Base-by-base conservation (phyloP, 139 green algal genomes). In the Deuterostichococcus epilithicus region DNA sequence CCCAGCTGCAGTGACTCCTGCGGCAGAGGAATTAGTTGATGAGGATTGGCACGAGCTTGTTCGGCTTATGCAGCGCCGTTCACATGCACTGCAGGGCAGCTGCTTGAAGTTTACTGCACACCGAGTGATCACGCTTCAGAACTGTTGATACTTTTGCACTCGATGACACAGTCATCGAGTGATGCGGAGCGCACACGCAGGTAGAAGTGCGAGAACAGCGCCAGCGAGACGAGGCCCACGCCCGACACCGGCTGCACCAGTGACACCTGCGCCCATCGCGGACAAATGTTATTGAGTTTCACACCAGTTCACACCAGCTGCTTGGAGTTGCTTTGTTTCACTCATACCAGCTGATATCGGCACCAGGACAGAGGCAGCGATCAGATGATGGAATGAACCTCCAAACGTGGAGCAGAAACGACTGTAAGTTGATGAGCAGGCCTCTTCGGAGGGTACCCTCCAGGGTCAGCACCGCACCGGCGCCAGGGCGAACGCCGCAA, bases 221-320 rank as follows among this genome's bases (percentile, higher is more conserved):
- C 86, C 47, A 97, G 83, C 0, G 93, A 72, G 13, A 93, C 93
- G 42, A 97, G 82, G 1, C 93, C 93, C 34, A 94, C 68, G 1
- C 88, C 90, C 25, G 88, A 92, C 26, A 97, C 90, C 2, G 93
- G 93, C 80, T 97, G 93, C 58, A 97, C 88, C 33, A 97, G 76
- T 0, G 91, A 96, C 10, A 97, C 91, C 84, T 93, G 87, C 34
- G 74, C 2, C 36, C 10, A 63, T n/a, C n/a, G n/a, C n/a, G n/a
- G n/a, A n/a, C n/a, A n/a, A n/a, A n/a, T n/a, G n/a, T n/a, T n/a
- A n/a, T n/a, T n/a, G n/a, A n/a, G n/a, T n/a, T n/a, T n/a, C n/a
- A n/a, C n/a, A n/a, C n/a, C n/a, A n/a, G n/a, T n/a, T n/a, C n/a
- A n/a, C n/a, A n/a, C n/a, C n/a, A n/a, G n/a, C n/a, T n/a, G n/a